Evolutionary conservation across 1,284 basidiomycete genomes (phyloP), one percentile per base, ranked within the genome.

Genomic region (Exsudoporus floridanus): DNA sequence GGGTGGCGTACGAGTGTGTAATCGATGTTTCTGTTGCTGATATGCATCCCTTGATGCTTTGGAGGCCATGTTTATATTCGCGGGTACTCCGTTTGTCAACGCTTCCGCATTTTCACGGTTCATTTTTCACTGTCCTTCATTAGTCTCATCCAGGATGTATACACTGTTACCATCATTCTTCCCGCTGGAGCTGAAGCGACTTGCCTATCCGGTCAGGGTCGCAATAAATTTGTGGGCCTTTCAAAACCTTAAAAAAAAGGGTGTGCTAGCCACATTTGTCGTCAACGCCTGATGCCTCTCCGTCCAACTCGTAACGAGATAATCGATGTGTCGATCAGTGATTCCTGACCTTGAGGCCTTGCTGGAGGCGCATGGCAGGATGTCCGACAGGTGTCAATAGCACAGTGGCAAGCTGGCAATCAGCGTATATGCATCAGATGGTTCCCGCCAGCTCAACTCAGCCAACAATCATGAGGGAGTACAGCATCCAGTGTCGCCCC

Each of bases 41-140:
- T 57, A 46, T n/a, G 57, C 60, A 51, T 55, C 60, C 46, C 41
- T 55, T 63, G 52, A 54, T 53, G 52, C 43, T 31, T 49, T 43
- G 49, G 53, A 30, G 43, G 40, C 42, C 52, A 52, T 54, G 54
- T 65, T 56, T 53, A 53, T 63, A 53, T 53, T 58, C 35, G 40
- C 48, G 51, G 43, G 19, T 50, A 37, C 50, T 46, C 50, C 45
- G 14, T 44, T 54, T 56, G 39, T 60, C 46, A n/a, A 31, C 47
- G 33, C 19, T 35, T 41, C 36, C 42, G 43, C 65, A 50, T 47
- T 43, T 53, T 33, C 50, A 54, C 34, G 45, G 51, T 60, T 42
- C 47, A 53, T 57, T 66, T 58, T 57, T 52, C 65, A 52, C 57
- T 46, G 54, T 69, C 67, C 65, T 62, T 66, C 54, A 39, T 63